phyloP scores from a whole-genome alignment of 805 yeast species.

The Yarrowia bubula region DNA sequence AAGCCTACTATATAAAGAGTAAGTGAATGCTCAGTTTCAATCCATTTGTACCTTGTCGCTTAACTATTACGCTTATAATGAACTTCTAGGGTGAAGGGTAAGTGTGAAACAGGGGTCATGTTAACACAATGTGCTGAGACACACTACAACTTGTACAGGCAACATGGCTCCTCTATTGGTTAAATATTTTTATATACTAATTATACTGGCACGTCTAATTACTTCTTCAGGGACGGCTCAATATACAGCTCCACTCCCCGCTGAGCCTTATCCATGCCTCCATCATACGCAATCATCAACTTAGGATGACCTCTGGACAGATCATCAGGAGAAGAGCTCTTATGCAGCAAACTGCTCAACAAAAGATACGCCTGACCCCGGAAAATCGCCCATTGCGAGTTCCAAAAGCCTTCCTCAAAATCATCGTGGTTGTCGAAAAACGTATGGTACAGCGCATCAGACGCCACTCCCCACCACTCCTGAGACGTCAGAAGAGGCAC shows the following conservation, averaged over 20 bases:
- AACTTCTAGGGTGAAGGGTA: too few species aligned
- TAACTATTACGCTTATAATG: too few species aligned
- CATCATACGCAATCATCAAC: conserved; percentile 7
- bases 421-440: conserved; percentile 16
- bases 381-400: conserved; percentile 21
- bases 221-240: neutral
- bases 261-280: conserved; percentile 14
- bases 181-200: neutral
- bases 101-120: too few species aligned
- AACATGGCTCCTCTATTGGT: neutral
- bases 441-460: conserved; percentile 12
- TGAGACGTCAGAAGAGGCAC: conserved; percentile 12
- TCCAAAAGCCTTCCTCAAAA: conserved; percentile 20
- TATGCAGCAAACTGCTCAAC: neutral
- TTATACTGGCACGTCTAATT: too few species aligned
- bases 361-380: conserved; percentile 15
- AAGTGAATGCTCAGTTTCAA: too few species aligned
- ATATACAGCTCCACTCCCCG: conserved; percentile 15
- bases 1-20: too few species aligned
- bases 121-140: too few species aligned
- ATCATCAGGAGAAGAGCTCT: neutral
- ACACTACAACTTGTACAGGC: too few species aligned
- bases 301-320: conserved; percentile 4
- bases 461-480: conserved; percentile 10
- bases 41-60: too few species aligned